phyloP scores from a whole-genome alignment of 1,284 basidiomycete species.

The Cryptococcus hybrid region DNA sequence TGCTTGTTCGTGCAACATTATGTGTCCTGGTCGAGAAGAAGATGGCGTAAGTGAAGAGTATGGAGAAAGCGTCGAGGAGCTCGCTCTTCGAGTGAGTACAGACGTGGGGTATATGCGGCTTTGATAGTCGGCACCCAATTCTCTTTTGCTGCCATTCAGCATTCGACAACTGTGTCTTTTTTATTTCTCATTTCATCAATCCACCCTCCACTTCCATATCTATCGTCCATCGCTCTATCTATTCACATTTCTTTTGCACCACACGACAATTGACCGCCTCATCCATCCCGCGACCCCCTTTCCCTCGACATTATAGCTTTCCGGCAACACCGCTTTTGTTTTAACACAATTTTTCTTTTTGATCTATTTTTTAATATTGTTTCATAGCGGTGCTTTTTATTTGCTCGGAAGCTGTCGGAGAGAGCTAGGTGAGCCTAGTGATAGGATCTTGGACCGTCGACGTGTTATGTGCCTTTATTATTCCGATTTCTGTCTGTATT shows the following conservation, averaged over 20 bases:
- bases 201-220: neutral
- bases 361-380: constrained; percentile 1
- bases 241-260: neutral
- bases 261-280: constrained; percentile 43
- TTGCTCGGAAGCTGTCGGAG: constrained; percentile 3
- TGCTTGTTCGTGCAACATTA: too few species aligned
- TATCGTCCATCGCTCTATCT: neutral
- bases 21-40: too few species aligned
- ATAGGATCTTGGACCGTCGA: constrained; percentile 50
- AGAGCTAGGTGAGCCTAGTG: constrained; percentile 43
- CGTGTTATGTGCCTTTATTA: constrained; percentile 7
- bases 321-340: constrained; percentile 6
- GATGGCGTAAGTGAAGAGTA: too few species aligned
- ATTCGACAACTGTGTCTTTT: neutral
- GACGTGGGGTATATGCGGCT: constrained; percentile 43
- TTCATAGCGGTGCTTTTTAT: constrained; percentile 8
- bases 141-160: neutral
- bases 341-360: neutral
- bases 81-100: constrained; percentile 41
- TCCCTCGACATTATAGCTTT: constrained; percentile 5
- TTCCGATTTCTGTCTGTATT: neutral
- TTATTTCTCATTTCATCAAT: neutral
- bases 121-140: constrained; percentile 40
- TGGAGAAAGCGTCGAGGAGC: constrained; percentile 14
- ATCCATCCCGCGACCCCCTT: constrained; percentile 49